A percentile compares a stretch with the other conserved stretches of the same genome.
phyloP scores from a whole-genome alignment of 2,329 filamentous ascomycete genomes.

The Neurospora sp. region DNA sequence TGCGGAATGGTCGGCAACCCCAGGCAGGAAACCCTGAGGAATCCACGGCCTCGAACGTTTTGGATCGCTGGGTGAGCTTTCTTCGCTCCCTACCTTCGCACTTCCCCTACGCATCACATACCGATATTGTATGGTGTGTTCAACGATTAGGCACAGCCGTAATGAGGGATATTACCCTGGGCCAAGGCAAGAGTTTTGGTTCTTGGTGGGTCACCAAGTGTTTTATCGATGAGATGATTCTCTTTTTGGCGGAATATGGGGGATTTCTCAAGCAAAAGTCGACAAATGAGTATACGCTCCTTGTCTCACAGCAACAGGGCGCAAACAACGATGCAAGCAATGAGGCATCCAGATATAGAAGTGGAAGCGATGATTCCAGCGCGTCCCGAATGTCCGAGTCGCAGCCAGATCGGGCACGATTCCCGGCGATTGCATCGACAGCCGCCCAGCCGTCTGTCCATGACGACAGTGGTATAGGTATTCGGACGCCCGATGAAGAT shows the following conservation, averaged over 20 bases:
- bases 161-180: constrained; percentile 71
- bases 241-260: constrained; percentile 81
- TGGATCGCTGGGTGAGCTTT: constrained; percentile 72
- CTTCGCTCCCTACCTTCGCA: constrained; percentile 56
- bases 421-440: constrained; percentile 32
- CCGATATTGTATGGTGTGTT: constrained; percentile 67
- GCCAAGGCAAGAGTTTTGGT: constrained; percentile 72
- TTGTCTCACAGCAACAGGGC: constrained; percentile 24
- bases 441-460: constrained; percentile 35
- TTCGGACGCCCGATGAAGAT: constrained; percentile 57
- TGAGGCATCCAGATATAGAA: constrained; percentile 32
- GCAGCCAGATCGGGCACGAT: constrained; percentile 41
- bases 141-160: constrained; percentile 67
- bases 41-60: constrained; percentile 50
- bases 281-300: constrained; percentile 22
- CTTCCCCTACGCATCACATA: constrained; percentile 64
- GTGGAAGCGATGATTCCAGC: constrained; percentile 35
- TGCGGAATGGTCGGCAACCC: constrained; percentile 36
- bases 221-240: constrained; percentile 89
- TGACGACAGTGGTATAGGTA: constrained; percentile 68
- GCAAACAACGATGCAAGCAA: constrained; percentile 27
- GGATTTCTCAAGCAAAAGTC: constrained; percentile 65
- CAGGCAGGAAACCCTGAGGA: constrained; percentile 27
- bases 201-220: constrained; percentile 94
- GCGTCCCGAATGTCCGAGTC: constrained; percentile 35